phyloP scores from a whole-genome alignment of 805 yeast genomes.

The Metschnikowia amazonensis region DNA sequence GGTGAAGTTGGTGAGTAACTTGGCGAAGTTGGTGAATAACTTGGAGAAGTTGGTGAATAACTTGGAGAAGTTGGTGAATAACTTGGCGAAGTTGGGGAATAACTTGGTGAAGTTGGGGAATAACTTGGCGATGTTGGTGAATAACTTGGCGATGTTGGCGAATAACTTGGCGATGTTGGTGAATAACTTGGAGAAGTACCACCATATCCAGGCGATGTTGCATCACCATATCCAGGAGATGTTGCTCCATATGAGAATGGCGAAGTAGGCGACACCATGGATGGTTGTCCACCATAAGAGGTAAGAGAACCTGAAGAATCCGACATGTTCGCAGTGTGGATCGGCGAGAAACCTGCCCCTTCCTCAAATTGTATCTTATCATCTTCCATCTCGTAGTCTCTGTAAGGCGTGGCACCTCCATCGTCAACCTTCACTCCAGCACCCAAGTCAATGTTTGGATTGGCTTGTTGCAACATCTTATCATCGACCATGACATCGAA shows the following conservation, averaged over 20 bases:
- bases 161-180: constrained; percentile 35
- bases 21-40: constrained; percentile 77
- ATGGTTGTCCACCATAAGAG: constrained; percentile 72
- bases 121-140: constrained; percentile 78
- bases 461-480: constrained; percentile 62
- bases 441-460: constrained; percentile 42
- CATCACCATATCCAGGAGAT: constrained; percentile 52
- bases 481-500: constrained; percentile 96
- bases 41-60: constrained; percentile 78
- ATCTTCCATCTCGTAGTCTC: constrained; percentile 57
- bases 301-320: constrained; percentile 81
- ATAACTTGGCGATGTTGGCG: constrained; percentile 70
- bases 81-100: constrained; percentile 55
- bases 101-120: constrained; percentile 69
- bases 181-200: constrained; percentile 25
- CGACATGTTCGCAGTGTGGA: constrained; percentile 80
- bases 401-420: constrained; percentile 93
- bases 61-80: constrained; percentile 66
- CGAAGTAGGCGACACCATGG: constrained; percentile 49
- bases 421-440: constrained; percentile 34
- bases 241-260: constrained; percentile 52
- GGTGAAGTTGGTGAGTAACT: constrained; percentile 78
- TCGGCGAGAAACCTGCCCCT: constrained; percentile 87
- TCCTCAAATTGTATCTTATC: constrained; percentile 61
- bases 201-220: constrained; percentile 44